phyloP scores from a whole-genome alignment of 352 stramenopile species.

The Globisporangium iwayamae region DNA sequence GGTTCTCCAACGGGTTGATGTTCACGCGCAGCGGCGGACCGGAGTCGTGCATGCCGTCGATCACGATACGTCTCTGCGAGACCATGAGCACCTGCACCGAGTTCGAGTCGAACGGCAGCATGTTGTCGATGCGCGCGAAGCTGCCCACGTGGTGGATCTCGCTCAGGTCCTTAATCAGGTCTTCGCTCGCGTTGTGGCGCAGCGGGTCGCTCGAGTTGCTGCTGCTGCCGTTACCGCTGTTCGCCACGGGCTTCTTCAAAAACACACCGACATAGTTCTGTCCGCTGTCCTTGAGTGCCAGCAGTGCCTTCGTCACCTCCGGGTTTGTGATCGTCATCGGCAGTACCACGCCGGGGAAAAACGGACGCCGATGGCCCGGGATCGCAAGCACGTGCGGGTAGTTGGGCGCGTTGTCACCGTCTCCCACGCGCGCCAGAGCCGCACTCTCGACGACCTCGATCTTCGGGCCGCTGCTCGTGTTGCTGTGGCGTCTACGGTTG shows the following conservation, averaged over 20 bases:
- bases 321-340: slow-evolving; percentile 86
- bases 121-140: slow-evolving; percentile 94
- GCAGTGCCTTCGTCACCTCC: slow-evolving; percentile 85
- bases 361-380: slow-evolving; percentile 66
- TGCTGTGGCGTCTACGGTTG: slow-evolving; percentile 5
- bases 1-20: slow-evolving; percentile 76
- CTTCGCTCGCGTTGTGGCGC: slow-evolving; percentile 45
- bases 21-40: slow-evolving; percentile 58
- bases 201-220: slow-evolving; percentile 24
- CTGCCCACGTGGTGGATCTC: slow-evolving; percentile 95
- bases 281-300: slow-evolving; percentile 81
- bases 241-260: slow-evolving; percentile 70
- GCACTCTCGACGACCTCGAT: slow-evolving; percentile 67
- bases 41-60: slow-evolving; percentile 68
- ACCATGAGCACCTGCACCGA: slow-evolving; percentile 84
- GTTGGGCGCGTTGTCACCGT: slow-evolving; percentile 63
- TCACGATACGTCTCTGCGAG: slow-evolving; percentile 85
- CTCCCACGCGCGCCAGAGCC: slow-evolving; percentile 44
- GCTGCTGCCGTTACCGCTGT: not conserved
- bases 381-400: slow-evolving; percentile 81
- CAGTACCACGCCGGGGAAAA: slow-evolving; percentile 80
- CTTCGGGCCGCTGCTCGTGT: slow-evolving; percentile 13
- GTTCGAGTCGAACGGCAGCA: slow-evolving; percentile 76
- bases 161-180: slow-evolving; percentile 90
- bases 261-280: slow-evolving; percentile 94